These are phyloP conservation scores for Pseudophaeomoniella oleicola DNA, from an alignment of 2,329 filamentous ascomycete species.

Conservation along the genomic window DNA sequence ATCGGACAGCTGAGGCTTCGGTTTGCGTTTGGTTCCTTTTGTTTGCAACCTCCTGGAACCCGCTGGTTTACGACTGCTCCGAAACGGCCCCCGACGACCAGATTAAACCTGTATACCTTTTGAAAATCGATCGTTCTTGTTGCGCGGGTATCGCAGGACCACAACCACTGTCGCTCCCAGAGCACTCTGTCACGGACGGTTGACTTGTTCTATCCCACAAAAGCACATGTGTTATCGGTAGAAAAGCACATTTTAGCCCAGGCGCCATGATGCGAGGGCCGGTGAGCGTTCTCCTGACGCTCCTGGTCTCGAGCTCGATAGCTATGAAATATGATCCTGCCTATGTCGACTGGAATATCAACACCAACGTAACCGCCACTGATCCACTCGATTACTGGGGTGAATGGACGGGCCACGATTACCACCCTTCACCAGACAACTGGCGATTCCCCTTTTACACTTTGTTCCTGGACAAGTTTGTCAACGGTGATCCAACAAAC, in stretches of 20 bases:
- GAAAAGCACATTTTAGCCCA: neutral
- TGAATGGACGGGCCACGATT: constrained; percentile 34
- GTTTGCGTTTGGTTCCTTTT: no score
- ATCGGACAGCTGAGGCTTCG: no score
- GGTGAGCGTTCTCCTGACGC: constrained; percentile 13
- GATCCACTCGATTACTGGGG: constrained; percentile 44
- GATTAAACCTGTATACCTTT: neutral
- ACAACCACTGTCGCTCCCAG: neutral
- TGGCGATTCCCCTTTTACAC: constrained; percentile 56
- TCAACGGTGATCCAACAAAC: constrained; percentile 50
- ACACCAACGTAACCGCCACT: constrained; percentile 41
- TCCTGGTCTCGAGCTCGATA: constrained; percentile 13
- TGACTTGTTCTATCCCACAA: no score
- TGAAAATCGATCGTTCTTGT: neutral
- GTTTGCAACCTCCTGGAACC: no score
- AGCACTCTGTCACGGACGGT: neutral
- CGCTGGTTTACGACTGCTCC: neutral
- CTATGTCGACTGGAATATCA: constrained; percentile 43
- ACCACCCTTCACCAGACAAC: constrained; percentile 40
- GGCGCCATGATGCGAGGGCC: constrained; percentile 18
- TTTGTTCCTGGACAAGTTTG: constrained; percentile 48
- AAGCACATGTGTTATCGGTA: neutral
- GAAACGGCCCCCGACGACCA: neutral
- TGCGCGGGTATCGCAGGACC: neutral
- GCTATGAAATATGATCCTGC: constrained; percentile 34